Percentiles rank a stretch among this genome's conserved stretches.
Evolutionary conservation across 2,329 filamentous ascomycete genomes (phyloP).

Genomic region (Fusarium pseudograminearum): DNA sequence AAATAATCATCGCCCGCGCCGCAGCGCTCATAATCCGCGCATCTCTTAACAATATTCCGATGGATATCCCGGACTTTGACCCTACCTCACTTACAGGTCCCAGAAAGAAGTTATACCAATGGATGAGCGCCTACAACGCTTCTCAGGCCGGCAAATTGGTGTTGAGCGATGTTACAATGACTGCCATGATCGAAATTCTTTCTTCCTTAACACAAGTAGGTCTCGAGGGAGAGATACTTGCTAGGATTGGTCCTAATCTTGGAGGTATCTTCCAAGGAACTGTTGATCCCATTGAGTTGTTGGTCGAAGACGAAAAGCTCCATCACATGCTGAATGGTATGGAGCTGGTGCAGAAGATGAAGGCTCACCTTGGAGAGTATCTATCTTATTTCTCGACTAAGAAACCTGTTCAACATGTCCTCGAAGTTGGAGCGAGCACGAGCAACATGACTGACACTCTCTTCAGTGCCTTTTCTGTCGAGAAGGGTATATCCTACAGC

Average conservation of each 20-base stretch:
- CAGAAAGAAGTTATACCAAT: conserved; percentile 1
- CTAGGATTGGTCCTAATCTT: conserved; percentile 21
- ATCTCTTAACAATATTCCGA: conserved; percentile 18
- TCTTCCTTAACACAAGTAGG: conserved; percentile 19
- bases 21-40: conserved; percentile 28
- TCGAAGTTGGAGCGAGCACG: conserved; percentile 20
- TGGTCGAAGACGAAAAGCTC: not conserved
- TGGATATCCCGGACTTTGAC: conserved; percentile 19
- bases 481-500: not conserved
- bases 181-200: conserved; percentile 22
- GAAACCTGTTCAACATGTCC: not conserved
- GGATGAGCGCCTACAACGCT: conserved; percentile 9
- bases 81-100: not conserved
- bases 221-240: conserved; percentile 18
- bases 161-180: conserved; percentile 18
- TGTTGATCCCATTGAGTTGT: not conserved
- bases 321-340: not conserved
- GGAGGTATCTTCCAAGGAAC: conserved; percentile 1
- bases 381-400: conserved; percentile 19
- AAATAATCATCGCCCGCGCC: conserved; percentile 17
- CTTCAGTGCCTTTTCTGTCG: fast-evolving
- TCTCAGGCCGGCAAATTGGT: conserved; percentile 2
- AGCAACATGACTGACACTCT: not conserved
- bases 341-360: conserved; percentile 1
- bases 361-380: not conserved